These are phyloP conservation scores for Cladophialophora carrionii DNA, from an alignment of 2,329 filamentous ascomycete genomes.

Conservation along the genomic window DNA sequence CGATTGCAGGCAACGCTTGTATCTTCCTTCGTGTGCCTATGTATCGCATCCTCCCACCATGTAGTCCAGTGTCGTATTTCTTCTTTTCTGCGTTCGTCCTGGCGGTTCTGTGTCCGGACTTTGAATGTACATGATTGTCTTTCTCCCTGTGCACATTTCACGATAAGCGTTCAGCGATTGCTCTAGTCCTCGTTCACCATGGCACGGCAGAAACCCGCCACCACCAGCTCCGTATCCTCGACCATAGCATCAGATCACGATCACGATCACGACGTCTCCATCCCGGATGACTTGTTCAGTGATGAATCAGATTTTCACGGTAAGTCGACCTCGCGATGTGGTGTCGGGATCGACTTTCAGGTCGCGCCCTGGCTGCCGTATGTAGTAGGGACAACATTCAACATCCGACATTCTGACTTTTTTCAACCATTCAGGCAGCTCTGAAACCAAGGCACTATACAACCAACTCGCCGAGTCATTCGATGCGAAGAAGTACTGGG, in stretches of 20 bases:
- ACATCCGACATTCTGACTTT: neutral
- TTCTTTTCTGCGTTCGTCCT: neutral
- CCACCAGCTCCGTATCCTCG: neutral
- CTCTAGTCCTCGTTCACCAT: neutral
- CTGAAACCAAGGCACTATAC: constrained; percentile 54
- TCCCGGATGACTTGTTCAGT: constrained; percentile 43
- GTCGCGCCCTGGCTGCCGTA: neutral
- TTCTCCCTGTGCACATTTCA: neutral
- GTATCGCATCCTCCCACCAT: neutral
- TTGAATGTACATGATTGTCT: neutral
- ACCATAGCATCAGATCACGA: constrained; percentile 1
- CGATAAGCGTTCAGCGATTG: neutral
- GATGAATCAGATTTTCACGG: constrained; percentile 54
- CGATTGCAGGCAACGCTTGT: neutral
- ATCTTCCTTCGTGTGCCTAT: neutral
- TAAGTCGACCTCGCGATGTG: constrained; percentile 26
- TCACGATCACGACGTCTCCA: neutral
- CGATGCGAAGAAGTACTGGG: constrained; percentile 57
- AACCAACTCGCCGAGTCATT: constrained; percentile 57
- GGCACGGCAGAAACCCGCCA: neutral
- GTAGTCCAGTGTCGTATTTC: neutral
- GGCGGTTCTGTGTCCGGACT: neutral
- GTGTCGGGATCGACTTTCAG: neutral
- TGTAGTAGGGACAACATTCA: neutral
- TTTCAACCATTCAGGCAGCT: constrained; percentile 55